Base-by-base conservation (phyloP, 139 green algal species). In the Tetraselmis striata region DNA sequence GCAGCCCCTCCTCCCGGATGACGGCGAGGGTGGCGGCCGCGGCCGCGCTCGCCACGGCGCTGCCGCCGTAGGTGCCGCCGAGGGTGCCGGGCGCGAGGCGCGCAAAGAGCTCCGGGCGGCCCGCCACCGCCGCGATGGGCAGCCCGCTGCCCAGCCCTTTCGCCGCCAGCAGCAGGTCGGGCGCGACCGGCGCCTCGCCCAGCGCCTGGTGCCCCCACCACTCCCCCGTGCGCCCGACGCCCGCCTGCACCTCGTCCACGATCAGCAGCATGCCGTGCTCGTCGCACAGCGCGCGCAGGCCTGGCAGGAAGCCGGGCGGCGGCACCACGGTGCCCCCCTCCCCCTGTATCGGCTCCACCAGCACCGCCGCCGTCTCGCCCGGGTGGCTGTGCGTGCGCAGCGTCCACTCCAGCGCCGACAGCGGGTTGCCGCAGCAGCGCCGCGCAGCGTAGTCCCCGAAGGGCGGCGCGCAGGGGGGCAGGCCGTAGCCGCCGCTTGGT, bases 91-190 rank as follows among this genome's bases (percentile, higher is more conserved):
- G 89, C 25, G 75, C 67, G 77, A 92, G 83, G 0, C 80, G 86
- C 23, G 91, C 81, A 80, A 95, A 93, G 28, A 91, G 79, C 26
- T 90, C 76, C 0, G 82, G 59, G 1, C 84, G 80, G 0, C 87
- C 78, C 0, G 91, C 91, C 67, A 97, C 67, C 18, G 94, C 94
- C 1, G 86, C 85, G 82, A 98, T 85, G n/a, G 94, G 94, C 45
- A 95, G 95, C 11, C 94, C 94, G 79, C 89, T 93, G 28, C 91
- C 93, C 30, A 98, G 96, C 84, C 93, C 94, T 89, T 96, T 95
- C 31, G 88, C 93, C 82, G 96, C 95, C 0, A 95, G 77, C 75
- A 98, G 79, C 45, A 98, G 86, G 87, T 98, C 94, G 1, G 94
- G 91, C 26, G 87, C 31, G 83, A 80, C 79, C 67, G 18, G 77